Evolutionary conservation across 73 alveolate genomes (phyloP).

Genomic region (Durusdinium trenchii): DNA sequence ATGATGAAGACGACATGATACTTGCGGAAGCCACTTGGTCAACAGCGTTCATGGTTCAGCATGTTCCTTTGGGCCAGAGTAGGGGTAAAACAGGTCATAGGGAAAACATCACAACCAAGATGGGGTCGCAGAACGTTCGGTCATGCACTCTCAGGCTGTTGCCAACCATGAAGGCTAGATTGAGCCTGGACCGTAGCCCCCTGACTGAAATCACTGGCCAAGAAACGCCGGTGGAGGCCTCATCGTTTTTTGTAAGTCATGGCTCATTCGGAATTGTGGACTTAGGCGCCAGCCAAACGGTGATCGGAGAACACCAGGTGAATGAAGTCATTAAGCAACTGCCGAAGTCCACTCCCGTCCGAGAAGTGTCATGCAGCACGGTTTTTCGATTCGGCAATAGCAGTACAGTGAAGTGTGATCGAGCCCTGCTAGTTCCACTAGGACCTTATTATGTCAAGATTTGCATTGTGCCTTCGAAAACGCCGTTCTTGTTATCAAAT

Average conservation of each 20-base stretch:
- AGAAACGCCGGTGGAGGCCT: not conserved
- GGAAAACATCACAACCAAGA: too few species aligned
- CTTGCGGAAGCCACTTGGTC: too few species aligned
- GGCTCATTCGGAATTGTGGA: not conserved
- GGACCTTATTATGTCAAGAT: not conserved
- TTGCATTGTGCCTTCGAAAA: not conserved
- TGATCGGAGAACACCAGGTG: not conserved
- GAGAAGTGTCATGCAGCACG: not conserved
- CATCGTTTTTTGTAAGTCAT: not conserved
- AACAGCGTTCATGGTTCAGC: too few species aligned
- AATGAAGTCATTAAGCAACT: not conserved
- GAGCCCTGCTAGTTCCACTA: not conserved
- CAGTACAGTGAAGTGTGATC: not conserved
- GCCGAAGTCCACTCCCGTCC: not conserved
- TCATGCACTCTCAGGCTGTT: too few species aligned
- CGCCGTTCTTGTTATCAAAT: not conserved
- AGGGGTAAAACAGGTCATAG: too few species aligned
- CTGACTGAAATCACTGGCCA: too few species aligned
- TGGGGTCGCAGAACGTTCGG: too few species aligned
- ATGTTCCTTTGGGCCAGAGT: too few species aligned
- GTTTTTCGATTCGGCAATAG: not conserved
- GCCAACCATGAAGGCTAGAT: too few species aligned
- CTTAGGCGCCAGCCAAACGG: not conserved
- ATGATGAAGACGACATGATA: too few species aligned
- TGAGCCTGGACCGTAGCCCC: too few species aligned